Percentiles rank a stretch among this genome's conserved stretches.
Evolutionary conservation across 2,329 filamentous ascomycete species (phyloP).

Genomic region (Pestalotiopsis sp.): DNA sequence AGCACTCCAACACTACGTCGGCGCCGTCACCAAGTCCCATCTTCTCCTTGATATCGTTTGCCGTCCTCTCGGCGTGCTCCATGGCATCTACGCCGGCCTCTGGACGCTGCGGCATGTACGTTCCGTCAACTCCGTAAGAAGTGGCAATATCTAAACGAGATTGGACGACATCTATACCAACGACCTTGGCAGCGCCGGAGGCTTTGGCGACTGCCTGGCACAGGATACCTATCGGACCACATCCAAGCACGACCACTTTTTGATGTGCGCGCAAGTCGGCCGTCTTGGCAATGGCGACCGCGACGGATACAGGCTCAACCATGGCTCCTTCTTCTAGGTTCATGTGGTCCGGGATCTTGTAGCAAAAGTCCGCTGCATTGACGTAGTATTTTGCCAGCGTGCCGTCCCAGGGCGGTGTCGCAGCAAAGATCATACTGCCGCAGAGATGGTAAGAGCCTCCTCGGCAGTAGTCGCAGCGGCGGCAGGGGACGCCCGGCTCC

Average conservation of each 20-base stretch:
- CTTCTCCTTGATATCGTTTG: constrained; percentile 36
- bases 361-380: not conserved
- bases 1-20: constrained; percentile 50
- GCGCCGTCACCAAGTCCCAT: constrained; percentile 44
- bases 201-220: constrained; percentile 47
- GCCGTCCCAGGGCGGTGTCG: not conserved
- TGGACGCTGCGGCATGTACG: constrained; percentile 38
- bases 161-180: constrained; percentile 45
- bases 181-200: constrained; percentile 44
- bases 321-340: constrained; percentile 29
- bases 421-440: not conserved
- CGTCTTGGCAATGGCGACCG: constrained; percentile 44
- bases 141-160: constrained; percentile 42
- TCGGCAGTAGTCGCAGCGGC: not conserved
- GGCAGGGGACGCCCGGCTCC: not conserved
- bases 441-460: not conserved
- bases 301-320: constrained; percentile 53
- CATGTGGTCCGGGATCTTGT: not conserved
- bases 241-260: constrained; percentile 48
- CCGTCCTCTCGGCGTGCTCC: constrained; percentile 39
- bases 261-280: constrained; percentile 39
- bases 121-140: constrained; percentile 44
- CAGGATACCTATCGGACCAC: constrained; percentile 49
- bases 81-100: constrained; percentile 34
- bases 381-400: not conserved